A percentile compares a stretch with the other conserved stretches of the same genome.
Evolutionary conservation across 768 basidiomycete genomes (phyloP).

Genomic region (Lactifluus hygrophoroides): DNA sequence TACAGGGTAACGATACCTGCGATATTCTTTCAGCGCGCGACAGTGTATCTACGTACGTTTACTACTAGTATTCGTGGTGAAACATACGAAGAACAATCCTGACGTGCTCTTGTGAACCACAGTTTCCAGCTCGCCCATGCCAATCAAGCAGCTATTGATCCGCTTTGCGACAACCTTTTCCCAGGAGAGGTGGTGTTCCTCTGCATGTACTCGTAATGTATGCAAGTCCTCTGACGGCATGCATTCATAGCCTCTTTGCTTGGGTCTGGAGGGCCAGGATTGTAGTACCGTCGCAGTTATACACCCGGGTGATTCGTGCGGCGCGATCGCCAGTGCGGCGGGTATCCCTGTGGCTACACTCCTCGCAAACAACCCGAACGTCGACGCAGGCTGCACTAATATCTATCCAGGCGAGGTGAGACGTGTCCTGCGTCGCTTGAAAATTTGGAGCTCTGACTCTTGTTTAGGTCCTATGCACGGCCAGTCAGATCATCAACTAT

Average conservation of each 20-base stretch:
- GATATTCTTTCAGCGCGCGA: constrained; percentile 41
- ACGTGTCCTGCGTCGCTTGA: neutral
- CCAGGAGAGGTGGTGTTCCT: constrained; percentile 35
- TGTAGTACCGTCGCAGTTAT: constrained; percentile 46
- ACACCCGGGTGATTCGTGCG: constrained; percentile 43
- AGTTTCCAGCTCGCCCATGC: constrained; percentile 54
- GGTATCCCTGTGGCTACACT: constrained; percentile 49
- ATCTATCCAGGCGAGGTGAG: constrained; percentile 68
- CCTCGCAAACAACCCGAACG: constrained; percentile 68
- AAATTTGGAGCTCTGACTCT: neutral
- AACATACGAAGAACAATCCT: neutral
- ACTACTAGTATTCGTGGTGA: neutral
- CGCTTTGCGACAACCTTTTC: constrained; percentile 33
- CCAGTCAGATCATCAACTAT: no score
- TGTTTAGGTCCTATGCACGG: neutral
- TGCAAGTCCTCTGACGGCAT: neutral
- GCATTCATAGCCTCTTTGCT: constrained; percentile 34
- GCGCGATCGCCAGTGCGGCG: constrained; percentile 31
- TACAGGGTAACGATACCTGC: constrained; percentile 46
- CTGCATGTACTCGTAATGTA: no score
- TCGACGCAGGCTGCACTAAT: constrained; percentile 47
- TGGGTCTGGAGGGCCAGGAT: constrained; percentile 49
- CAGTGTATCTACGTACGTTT: constrained; percentile 38
- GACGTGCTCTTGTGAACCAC: neutral
- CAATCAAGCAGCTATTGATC: constrained; percentile 40